These are phyloP conservation scores for Plasmodium inui DNA, from an alignment of 169 alveolate species.

Conservation along the genomic window DNA sequence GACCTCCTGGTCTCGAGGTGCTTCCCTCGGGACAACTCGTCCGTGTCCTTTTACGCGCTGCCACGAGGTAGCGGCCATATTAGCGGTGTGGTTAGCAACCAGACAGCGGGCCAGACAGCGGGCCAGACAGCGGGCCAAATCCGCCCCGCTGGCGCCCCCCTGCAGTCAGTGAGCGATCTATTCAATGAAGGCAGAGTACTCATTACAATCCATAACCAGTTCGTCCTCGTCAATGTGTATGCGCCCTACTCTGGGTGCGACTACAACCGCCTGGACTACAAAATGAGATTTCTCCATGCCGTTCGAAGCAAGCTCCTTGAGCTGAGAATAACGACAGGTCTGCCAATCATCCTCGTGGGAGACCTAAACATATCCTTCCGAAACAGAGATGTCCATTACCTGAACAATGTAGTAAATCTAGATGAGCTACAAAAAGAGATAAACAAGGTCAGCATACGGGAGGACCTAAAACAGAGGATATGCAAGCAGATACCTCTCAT, in stretches of 20 bases:
- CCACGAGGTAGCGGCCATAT: not conserved
- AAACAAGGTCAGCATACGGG: conserved; percentile 11
- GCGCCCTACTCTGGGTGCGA: conserved; percentile 76
- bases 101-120: not conserved
- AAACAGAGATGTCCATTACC: conserved; percentile 40
- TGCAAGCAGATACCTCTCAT: conserved; percentile 15
- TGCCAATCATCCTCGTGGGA: conserved; percentile 75
- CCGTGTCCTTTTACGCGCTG: conserved; percentile 24
- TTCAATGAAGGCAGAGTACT: conserved; percentile 74
- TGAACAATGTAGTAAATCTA: conserved; percentile 47
- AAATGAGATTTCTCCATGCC: conserved; percentile 75
- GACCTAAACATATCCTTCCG: conserved; percentile 74
- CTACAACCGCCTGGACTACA: conserved; percentile 60
- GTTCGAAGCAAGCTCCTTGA: conserved; percentile 61
- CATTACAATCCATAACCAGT: conserved; percentile 50
- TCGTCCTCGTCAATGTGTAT: conserved; percentile 68
- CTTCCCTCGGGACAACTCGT: conserved; percentile 16
- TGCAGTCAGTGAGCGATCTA: not conserved
- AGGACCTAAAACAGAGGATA: conserved; percentile 17
- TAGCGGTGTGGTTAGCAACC: not conserved
- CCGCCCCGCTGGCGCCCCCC: not conserved
- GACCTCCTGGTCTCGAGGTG: conserved; percentile 8
- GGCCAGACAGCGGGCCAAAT: not conserved
- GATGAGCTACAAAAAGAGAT: conserved; percentile 7
- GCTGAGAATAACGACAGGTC: conserved; percentile 64